Conservation (phyloP, 176 grass and related monocot genomes). For the Triticum aestivum region IWGSC_CS_RefSeq_v2.1 NC_057804.1:361546923-361547422, state of each 20-base stretch:
- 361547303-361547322: background rate
- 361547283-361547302: background rate
- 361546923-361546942: background rate
- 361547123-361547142: conserved; percentile 41
- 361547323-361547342: background rate
- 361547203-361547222: conserved; percentile 38
- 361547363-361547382: too few species aligned
- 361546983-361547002: conserved; percentile 78
- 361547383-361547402: too few species aligned
- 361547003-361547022: conserved; percentile 79
- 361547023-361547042: conserved; percentile 65
- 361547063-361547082: conserved; percentile 70
- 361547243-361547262: background rate
- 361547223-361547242: background rate
- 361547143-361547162: background rate
- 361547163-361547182: background rate
- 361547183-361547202: conserved; percentile 16
- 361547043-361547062: conserved; percentile 83
- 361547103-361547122: conserved; percentile 83
- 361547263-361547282: background rate
- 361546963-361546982: conserved; percentile 47
- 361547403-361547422: too few species aligned
- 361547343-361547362: too few species aligned
- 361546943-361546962: background rate
- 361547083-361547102: conserved; percentile 82